A percentile compares a stretch with the other conserved stretches of the same genome.
Evolutionary conservation across 441 rosid species (phyloP).

Genomic region (Jatropha multifida): DNA sequence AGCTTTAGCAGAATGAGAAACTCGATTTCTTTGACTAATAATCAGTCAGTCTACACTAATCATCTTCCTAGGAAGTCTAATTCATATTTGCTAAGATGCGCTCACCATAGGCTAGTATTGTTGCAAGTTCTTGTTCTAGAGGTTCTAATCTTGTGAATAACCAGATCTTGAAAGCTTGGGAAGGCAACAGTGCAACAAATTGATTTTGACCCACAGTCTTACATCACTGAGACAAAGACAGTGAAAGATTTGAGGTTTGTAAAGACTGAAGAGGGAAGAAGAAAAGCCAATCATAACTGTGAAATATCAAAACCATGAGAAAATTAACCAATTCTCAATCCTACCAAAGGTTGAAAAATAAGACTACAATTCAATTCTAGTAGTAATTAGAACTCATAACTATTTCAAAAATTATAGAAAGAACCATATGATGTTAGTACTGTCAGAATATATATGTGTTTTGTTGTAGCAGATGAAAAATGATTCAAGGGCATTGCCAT

Average conservation of each 20-base stretch:
- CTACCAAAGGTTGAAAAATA: background rate
- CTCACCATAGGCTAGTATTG: background rate
- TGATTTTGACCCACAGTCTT: background rate
- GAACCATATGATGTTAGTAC: background rate
- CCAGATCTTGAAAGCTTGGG: background rate
- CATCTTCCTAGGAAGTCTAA: background rate
- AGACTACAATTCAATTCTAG: background rate
- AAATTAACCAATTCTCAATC: background rate
- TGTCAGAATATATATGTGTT: no score
- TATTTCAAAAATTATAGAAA: background rate
- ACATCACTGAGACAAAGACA: background rate
- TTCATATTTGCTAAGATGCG: constrained; percentile 2
- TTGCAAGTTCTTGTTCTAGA: background rate
- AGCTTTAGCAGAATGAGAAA: constrained; percentile 2
- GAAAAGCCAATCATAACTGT: background rate
- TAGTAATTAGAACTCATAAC: background rate
- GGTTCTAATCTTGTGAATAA: background rate
- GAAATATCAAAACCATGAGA: background rate
- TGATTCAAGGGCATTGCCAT: background rate
- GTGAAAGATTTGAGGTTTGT: background rate
- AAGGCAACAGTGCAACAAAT: background rate
- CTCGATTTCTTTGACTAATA: background rate
- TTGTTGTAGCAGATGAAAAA: background rate
- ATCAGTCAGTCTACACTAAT: background rate
- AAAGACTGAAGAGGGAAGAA: background rate